These are phyloP conservation scores for Yarrowia sp. DNA, from an alignment of 805 yeast genomes.

Conservation along the genomic window DNA sequence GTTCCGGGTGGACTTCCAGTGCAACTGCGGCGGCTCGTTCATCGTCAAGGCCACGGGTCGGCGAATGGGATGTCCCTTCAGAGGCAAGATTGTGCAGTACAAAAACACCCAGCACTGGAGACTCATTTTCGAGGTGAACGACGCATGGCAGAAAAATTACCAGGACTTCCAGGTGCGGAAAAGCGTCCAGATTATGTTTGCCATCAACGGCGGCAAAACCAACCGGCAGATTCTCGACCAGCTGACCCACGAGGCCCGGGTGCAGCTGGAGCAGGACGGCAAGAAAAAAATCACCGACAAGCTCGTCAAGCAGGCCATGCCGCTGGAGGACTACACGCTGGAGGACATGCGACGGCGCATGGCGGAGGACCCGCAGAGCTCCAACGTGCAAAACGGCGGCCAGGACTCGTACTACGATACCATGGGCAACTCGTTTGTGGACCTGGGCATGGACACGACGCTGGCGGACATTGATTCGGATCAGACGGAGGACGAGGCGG, in stretches of 20 bases:
- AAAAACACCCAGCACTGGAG: constrained; percentile 21
- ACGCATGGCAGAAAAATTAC: constrained; percentile 22
- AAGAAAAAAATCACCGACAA: constrained; percentile 23
- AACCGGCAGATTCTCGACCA: constrained; percentile 20
- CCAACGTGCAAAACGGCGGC: neutral
- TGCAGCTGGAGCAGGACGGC: constrained; percentile 8
- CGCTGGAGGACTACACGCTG: constrained; percentile 21
- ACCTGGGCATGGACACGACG: constrained; percentile 16
- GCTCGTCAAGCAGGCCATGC: constrained; percentile 19
- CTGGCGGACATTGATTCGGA: constrained; percentile 12
- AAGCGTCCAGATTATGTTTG: constrained; percentile 8
- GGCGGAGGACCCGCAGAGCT: neutral
- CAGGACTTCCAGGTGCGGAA: constrained; percentile 20
- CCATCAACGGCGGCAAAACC: constrained; percentile 20
- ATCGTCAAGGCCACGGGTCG: constrained; percentile 10
- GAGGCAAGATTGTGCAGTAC: constrained; percentile 24
- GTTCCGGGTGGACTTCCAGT: constrained; percentile 23
- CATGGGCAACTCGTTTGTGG: constrained; percentile 14
- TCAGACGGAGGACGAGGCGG: constrained; percentile 23
- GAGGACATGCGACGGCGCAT: constrained; percentile 16
- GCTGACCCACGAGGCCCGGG: constrained; percentile 1
- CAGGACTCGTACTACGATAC: neutral
- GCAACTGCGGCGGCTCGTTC: constrained; percentile 25
- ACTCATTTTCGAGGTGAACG: constrained; percentile 21
- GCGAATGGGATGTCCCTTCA: constrained; percentile 17